Base-by-base conservation (phyloP, 805 yeast species). In the Starmerella roubikii region DNA sequence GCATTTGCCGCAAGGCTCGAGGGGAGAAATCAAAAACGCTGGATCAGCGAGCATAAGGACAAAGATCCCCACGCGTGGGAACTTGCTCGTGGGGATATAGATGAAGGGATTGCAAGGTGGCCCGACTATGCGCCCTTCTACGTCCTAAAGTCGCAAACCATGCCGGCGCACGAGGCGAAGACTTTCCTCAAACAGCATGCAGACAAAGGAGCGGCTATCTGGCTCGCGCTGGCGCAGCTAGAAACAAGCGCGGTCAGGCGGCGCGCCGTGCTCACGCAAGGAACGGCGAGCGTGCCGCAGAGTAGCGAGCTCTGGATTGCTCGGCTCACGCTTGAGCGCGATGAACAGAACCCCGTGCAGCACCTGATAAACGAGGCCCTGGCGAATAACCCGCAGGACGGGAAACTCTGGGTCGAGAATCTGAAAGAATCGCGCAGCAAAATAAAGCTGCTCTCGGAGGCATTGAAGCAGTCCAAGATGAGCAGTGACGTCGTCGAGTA, bases 381-480 rank as follows among this genome's bases (percentile, higher is more conserved):
- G 11, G 69, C 70, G 44, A 58, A 60, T 15, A 65, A 73, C 30
- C 86, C 91, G 0, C 44, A 56, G 0, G 72, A 79, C 1, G 68
- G 86, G 0, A 24, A 54, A 3, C 51, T 88, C 6, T 84, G 94
- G 94, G 55, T 69, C 2, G 75, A 72, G 45, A 65, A 72, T 37
- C 64, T 88, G 12, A 54, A 50, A 37, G 46, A 60, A 17, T 65
- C 37, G 66, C 66, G 56, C 54, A 70, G 57, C 59, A 78, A 35
- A 61, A 72, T 49, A 62, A 71, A 51, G 68, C 74, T 55, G 70
- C 71, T 79, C 37, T 66, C 75, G 20, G 81, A 77, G 49, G 94
- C 95, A 0, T 62, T 88, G 45, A 71, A 68, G 40, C 66, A 66
- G 10, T 80, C 93, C 0, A 61, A 68, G 31, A 78, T 78, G 45